Base-by-base conservation (phyloP, 2,329 filamentous ascomycete genomes). In the Mollisia scopiformis region DNA sequence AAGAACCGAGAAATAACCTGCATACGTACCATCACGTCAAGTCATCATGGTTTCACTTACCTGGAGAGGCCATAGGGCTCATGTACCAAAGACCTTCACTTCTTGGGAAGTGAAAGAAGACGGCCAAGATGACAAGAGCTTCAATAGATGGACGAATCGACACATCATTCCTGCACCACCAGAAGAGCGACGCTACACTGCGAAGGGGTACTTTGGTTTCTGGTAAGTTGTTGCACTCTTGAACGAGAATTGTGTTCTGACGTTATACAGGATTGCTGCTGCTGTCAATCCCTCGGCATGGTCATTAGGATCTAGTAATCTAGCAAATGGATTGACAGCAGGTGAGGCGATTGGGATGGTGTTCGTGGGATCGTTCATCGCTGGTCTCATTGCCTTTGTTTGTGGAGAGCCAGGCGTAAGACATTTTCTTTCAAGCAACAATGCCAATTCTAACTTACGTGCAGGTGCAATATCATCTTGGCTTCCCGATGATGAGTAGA, bases 271-370 rank as follows among this genome's bases (percentile, higher is more conserved):
- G 53, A 25, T 56, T 25, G 46, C 54, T 6, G 52, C 31, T 31
- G 53, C 31, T 61, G n/a, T n/a, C 21, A 50, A 35, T 23, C 31
- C 46, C 14, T 57, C 61, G 6, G 55, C 31, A 58, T 68, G 67
- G 67, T 56, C 64, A 4, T 46, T 69, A 21, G 67, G 68, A 6
- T 63, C 58, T n/a, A 63, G 61, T 25, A 62, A 63, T 37, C 55
- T 71, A 66, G n/a, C 66, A 5, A 66, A 63, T 58, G 68, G 67
- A 11, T 55, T 69, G 2, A 62, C 61, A 31, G 61, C 66, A 11
- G 68, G 65, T 16, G 61, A 62, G 19, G 64, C 68, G 1, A 65
- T 69, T 30, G 68, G 66, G n/a, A 62, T 58, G n/a, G 62, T 71
- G 5, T 47, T 53, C 27, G 43, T 62, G 3, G 59, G 59, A 30